Conservation (phyloP, 2,329 filamentous ascomycete species). For the Colletotrichum sublineola region DNA sequence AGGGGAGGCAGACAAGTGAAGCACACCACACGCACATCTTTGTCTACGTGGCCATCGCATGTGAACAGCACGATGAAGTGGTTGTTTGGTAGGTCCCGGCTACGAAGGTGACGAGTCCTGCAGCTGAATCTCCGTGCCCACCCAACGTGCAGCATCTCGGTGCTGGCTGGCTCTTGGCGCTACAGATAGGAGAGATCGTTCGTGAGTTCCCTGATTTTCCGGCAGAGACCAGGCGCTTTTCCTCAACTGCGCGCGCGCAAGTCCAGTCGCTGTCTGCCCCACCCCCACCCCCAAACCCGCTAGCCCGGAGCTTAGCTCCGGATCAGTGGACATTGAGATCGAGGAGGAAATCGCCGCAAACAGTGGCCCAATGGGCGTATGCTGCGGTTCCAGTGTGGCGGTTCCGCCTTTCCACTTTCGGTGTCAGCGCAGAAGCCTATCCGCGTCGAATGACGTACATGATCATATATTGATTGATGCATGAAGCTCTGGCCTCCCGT, state of each 20-base stretch:
- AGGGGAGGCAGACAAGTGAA: background rate
- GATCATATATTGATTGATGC: background rate
- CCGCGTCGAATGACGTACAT: slow-evolving; percentile 38
- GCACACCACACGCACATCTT: background rate
- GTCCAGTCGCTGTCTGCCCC: background rate
- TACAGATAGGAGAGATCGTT: background rate
- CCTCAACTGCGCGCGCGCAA: background rate
- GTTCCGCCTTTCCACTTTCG: slow-evolving; percentile 30
- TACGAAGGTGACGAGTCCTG: background rate
- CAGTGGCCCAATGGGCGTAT: slow-evolving; percentile 27
- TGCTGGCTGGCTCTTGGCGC: background rate
- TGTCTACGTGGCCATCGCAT: background rate
- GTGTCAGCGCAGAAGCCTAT: background rate
- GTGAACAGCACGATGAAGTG: background rate
- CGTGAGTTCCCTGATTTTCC: slow-evolving; percentile 2
- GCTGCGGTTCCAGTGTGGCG: slow-evolving; percentile 1
- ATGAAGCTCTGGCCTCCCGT: slow-evolving; percentile 30
- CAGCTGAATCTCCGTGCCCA: background rate
- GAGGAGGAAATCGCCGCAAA: background rate
- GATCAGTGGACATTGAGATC: slow-evolving; percentile 11
- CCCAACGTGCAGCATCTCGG: background rate
- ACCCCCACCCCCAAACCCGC: background rate
- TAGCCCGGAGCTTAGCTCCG: slow-evolving; percentile 36
- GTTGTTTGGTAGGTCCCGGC: background rate
- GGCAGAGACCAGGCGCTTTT: background rate